Base-by-base conservation (phyloP, 768 basidiomycete genomes). In the Boletus speciosus region DNA sequence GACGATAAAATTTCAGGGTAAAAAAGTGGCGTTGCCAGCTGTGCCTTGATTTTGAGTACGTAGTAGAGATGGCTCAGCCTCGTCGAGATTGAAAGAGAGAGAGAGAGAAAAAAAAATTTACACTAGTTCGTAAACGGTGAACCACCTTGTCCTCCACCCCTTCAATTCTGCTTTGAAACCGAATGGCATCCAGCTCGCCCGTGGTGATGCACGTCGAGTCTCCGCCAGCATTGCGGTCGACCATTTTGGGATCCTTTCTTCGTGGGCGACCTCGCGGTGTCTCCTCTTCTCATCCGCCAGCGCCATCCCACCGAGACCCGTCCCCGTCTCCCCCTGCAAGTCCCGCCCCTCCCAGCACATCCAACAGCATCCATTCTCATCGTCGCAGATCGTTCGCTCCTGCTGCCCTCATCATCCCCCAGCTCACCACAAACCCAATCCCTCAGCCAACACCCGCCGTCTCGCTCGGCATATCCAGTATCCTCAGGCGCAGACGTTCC, bases 231-330 rank as follows among this genome's bases (percentile, higher is more conserved):
- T 67, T 78, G 34, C 76, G 86, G 52, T 61, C 68, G 57, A 84
- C 84, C 56, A 88, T 90, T 68, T 78, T 90, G 44, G 83, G 86
- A 54, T 84, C 83, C 48, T 83, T 89, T 69, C 76, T 90, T 56
- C 82, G 87, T 55, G 81, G 81, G 43, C 75, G 87, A 57, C 86
- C 85, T 16, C 78, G 86, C 61, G 86, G 85, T 66, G 74, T 79
- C 42, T 86, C 85, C 32, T 79, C 83, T 68, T 83, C 84, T 21
- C 81, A 83, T 41, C 55, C 56, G 43, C 52, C 63, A 61, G 43
- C 38, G 35, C 14, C 52, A 40, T 27, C 40, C 9, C 66, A 65
- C 36, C 66, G 56, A 53, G 73, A 72, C 52, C 66, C 65, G 25
- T 67, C 72, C 71, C 72, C 80, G 6, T 80, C 81, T 0, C 77